These are phyloP conservation scores for Candida broadrunensis DNA, from an alignment of 805 yeast species.

Conservation along the genomic window DNA sequence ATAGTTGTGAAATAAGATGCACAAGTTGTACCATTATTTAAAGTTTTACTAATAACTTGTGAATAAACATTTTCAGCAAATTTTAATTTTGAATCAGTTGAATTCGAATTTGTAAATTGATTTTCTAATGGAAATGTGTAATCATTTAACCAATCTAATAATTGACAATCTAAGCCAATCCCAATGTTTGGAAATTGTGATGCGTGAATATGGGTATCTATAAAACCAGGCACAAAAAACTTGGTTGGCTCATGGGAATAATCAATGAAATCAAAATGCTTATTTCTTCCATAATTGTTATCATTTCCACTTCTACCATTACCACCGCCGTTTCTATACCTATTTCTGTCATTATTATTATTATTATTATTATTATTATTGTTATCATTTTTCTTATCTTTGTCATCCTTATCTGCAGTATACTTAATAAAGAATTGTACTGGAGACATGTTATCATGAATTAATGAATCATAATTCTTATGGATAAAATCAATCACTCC, in stretches of 20 bases:
- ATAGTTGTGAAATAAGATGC: conserved; percentile 91
- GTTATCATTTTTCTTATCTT: not conserved
- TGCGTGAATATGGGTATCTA: conserved; percentile 46
- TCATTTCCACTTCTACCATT: not conserved
- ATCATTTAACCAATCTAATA: conserved; percentile 82
- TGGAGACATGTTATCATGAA: conserved; percentile 11
- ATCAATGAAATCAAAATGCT: conserved; percentile 21
- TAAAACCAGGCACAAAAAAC: conserved; percentile 61
- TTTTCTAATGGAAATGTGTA: conserved; percentile 91
- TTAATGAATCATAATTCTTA: conserved; percentile 9
- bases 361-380: not conserved
- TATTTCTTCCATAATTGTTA: not conserved
- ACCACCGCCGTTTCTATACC: not conserved
- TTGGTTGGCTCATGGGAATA: conserved; percentile 33
- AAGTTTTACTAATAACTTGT: conserved; percentile 65
- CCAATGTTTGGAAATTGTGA: conserved; percentile 45
- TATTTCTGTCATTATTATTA: not conserved
- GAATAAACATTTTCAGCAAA: conserved; percentile 63
- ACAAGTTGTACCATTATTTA: conserved; percentile 83
- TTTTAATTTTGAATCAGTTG: conserved; percentile 29
- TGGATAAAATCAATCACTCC: conserved; percentile 52
- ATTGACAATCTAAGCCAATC: conserved; percentile 78
- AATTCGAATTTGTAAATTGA: conserved; percentile 46
- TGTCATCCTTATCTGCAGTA: conserved; percentile 1
- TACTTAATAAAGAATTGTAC: conserved; percentile 15